phyloP scores from a whole-genome alignment of 345 rosid species.

The Luvunga scandens region DNA sequence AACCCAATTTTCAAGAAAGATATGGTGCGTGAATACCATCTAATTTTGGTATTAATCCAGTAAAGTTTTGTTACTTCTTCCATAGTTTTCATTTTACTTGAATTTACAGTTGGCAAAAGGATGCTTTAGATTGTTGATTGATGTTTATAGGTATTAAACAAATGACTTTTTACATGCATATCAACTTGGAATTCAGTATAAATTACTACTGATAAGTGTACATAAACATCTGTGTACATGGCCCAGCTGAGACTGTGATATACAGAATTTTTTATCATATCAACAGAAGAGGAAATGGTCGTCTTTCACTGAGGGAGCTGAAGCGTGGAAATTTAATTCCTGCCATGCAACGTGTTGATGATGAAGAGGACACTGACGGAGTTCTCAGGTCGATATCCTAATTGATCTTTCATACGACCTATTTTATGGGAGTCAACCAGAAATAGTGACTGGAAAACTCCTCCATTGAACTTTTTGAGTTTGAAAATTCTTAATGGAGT shows the following conservation, averaged over 20 bases:
- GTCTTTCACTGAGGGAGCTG: conserved; percentile 81
- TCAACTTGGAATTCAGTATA: background rate
- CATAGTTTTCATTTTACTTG: no score
- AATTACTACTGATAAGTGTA: conserved; percentile 16
- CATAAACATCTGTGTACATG: conserved; percentile 25
- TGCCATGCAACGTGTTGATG: conserved; percentile 87
- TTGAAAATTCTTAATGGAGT: background rate
- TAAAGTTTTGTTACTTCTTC: no score
- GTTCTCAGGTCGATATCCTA: conserved; percentile 61
- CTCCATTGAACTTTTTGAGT: background rate
- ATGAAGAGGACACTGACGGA: conserved; percentile 89
- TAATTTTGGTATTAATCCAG: background rate
- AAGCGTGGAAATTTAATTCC: conserved; percentile 81
- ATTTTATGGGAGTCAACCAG: background rate
- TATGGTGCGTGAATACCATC: conserved; percentile 52
- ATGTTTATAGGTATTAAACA: background rate
- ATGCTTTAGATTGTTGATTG: background rate
- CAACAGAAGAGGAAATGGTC: conserved; percentile 86
- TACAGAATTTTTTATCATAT: conserved; percentile 89
- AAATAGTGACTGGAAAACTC: background rate
- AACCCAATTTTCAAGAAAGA: conserved; percentile 91
- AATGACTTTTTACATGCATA: background rate
- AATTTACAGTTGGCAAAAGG: no score
- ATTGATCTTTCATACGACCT: background rate
- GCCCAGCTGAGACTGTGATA: conserved; percentile 92